Base-by-base conservation (phyloP, 257 asterid species). In the Primulina tabacum region DNA sequence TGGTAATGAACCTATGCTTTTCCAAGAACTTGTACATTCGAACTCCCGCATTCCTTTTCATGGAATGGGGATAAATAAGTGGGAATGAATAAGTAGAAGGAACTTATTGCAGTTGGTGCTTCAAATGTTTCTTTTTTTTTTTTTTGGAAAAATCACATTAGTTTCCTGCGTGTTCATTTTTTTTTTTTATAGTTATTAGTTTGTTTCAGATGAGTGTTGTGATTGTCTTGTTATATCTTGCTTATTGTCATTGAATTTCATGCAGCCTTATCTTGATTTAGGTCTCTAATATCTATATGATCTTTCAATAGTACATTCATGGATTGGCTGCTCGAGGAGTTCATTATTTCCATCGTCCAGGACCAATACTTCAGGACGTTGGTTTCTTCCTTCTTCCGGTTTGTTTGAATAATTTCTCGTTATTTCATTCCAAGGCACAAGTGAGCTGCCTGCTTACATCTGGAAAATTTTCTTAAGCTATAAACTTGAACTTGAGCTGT, bases 401-500 rank as follows among this genome's bases (percentile, higher is more conserved):
- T 43, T 43, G 53, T 43, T 43, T n/a, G 2, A 43, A 43, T 43
- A 16, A 12, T 43, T 12, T 43, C 53, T 43, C 1, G 11, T 47
- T 47, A 47, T 4, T 43, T 47, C 18, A 14, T 47, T 47, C 18
- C 1, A 47, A 14, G 53, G 38, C 64, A 63, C 38, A 47, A 50
- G 56, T 35, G 62, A 60, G 33, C 20, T 26, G 34, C 73, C 67
- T 38, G 37, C 43, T 65, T 16, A 37, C 28, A 64, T 60, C 56
- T 62, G 61, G 62, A 59, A 70, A 24, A 47, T 58, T 72, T 59
- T 32, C 76, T 75, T 67, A 71, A 67, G 72, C 32, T 57, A 20
- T 32, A 67, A 77, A 69, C 74, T 62, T 73, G 34, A 33, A 30
- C 10, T 65, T 57, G 68, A 73, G 70, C 47, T 83, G 69, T 73